These are phyloP conservation scores for Pilaira anomala DNA, from an alignment of 192 early-diverging fungal species.

Conservation along the genomic window DNA sequence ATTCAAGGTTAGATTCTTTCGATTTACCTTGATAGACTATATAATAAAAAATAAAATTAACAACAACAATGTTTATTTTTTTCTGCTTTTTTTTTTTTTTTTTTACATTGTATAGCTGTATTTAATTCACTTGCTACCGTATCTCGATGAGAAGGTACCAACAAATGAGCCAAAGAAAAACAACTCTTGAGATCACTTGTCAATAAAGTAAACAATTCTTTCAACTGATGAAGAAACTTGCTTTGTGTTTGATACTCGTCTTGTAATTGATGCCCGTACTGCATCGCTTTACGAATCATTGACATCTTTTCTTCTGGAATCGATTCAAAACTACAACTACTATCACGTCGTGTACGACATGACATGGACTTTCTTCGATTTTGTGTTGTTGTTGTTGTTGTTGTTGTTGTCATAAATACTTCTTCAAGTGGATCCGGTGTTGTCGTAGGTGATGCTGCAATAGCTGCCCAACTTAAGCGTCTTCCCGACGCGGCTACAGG, in stretches of 20 bases:
- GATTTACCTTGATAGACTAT: conserved; percentile 6
- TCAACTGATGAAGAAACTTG: conserved; percentile 14
- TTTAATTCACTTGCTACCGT: conserved; percentile 65
- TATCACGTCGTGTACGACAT: not conserved
- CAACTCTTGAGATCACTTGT: conserved; percentile 61
- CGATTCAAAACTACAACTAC: not conserved
- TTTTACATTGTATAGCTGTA: conserved; percentile 62
- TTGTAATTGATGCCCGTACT: conserved; percentile 53
- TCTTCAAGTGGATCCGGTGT: not conserved
- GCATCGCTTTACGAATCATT: conserved; percentile 36
- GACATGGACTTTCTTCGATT: conserved; percentile 5
- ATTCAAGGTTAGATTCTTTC: conserved; percentile 38
- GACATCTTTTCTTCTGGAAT: conserved; percentile 19
- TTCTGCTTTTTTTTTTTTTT: too few relatives aligned
- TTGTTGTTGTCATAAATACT: not conserved
- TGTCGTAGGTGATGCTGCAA: conserved; percentile 22
- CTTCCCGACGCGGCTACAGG: conserved; percentile 14
- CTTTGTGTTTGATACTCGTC: conserved; percentile 40
- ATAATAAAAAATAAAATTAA: not conserved
- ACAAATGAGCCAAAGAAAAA: conserved; percentile 47
- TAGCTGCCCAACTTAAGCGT: conserved; percentile 33
- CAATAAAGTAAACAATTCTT: conserved; percentile 66
- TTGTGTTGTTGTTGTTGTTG: too few relatives aligned
- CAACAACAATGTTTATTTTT: not conserved
- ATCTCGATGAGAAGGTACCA: conserved; percentile 52